These are phyloP conservation scores for Trametes meyenii DNA, from an alignment of 768 basidiomycete genomes.

Conservation along the genomic window DNA sequence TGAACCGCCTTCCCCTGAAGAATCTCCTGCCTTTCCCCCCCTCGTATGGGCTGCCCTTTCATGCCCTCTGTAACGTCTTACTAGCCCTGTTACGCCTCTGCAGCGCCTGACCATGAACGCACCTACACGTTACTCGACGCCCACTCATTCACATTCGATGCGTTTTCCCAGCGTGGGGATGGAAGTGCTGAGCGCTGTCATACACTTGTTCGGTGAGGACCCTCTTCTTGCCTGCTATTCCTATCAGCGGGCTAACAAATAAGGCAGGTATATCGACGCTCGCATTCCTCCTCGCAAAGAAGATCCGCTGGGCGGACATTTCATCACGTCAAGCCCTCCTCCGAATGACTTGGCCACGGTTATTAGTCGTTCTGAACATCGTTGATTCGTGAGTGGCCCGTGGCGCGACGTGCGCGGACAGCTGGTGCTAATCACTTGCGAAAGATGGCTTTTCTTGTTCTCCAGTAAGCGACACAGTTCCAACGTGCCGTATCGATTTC, in stretches of 20 bases:
- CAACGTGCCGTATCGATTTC: not conserved
- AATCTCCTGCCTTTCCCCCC: not conserved
- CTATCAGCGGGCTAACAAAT: not conserved
- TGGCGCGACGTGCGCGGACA: not conserved
- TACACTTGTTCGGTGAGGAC: slow-evolving; percentile 23
- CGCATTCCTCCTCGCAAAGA: slow-evolving; percentile 44
- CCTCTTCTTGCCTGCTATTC: not conserved
- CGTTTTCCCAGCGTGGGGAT: slow-evolving; percentile 20
- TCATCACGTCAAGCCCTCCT: slow-evolving; percentile 32
- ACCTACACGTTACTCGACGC: not conserved
- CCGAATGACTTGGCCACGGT: slow-evolving; percentile 42
- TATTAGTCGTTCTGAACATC: slow-evolving; percentile 46
- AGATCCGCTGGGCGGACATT: slow-evolving; percentile 38
- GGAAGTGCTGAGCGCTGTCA: slow-evolving; percentile 17
- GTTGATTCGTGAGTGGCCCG: slow-evolving; percentile 38
- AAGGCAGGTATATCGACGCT: slow-evolving; percentile 34
- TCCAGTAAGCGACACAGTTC: slow-evolving; percentile 35
- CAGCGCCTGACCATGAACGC: not conserved
- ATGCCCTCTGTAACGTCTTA: not conserved
- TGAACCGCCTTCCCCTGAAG: not conserved
- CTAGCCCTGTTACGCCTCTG: not conserved
- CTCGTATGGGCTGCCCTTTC: too few relatives aligned
- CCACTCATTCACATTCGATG: slow-evolving; percentile 12
- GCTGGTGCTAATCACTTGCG: not conserved
- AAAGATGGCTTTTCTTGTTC: slow-evolving; percentile 45